phyloP scores from a whole-genome alignment of 164 flowering plant species.

The Dillenia suffruticosa region DNA sequence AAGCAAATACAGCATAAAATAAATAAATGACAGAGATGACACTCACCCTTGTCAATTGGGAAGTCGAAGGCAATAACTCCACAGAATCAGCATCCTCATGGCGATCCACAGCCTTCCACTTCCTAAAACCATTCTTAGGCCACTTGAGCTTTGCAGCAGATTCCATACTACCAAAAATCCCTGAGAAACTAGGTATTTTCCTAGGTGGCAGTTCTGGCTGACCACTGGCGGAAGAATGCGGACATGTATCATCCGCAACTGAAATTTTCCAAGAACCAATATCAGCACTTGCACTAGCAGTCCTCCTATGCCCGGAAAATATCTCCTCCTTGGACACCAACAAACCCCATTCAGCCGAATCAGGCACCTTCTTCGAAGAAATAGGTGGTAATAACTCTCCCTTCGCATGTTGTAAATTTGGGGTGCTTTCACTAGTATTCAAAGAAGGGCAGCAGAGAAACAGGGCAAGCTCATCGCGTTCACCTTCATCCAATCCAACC shows the following conservation, averaged over 20 bases:
- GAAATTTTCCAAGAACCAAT: conserved; percentile 67
- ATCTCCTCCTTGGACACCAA: conserved; percentile 35
- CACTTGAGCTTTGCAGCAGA: conserved; percentile 52
- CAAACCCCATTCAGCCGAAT: conserved; percentile 29
- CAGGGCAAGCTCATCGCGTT: conserved; percentile 77
- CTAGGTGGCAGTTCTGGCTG: conserved; percentile 43
- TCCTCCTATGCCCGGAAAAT: conserved; percentile 65
- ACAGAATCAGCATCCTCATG: conserved; percentile 36
- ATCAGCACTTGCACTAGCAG: conserved; percentile 86
- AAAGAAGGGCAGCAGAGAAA: conserved; percentile 56
- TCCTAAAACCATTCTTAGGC: conserved; percentile 65
- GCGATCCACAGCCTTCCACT: conserved; percentile 53
- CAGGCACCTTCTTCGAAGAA: conserved; percentile 27
- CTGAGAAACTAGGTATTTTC: conserved; percentile 62
- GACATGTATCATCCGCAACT: conserved; percentile 31
- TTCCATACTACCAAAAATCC: conserved; percentile 49
- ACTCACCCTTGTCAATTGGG: conserved; percentile 47
- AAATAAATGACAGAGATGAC: not conserved
- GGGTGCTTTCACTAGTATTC: conserved; percentile 5
- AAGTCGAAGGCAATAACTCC: conserved; percentile 22
- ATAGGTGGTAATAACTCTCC: conserved; percentile 17
- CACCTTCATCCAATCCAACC: conserved; percentile 85
- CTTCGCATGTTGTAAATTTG: conserved; percentile 8
- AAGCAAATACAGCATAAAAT: not conserved
- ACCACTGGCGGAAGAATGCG: conserved; percentile 17